phyloP scores from a whole-genome alignment of 2,329 filamentous ascomycete species.

The Aspergillus pseudoterreus region DNA sequence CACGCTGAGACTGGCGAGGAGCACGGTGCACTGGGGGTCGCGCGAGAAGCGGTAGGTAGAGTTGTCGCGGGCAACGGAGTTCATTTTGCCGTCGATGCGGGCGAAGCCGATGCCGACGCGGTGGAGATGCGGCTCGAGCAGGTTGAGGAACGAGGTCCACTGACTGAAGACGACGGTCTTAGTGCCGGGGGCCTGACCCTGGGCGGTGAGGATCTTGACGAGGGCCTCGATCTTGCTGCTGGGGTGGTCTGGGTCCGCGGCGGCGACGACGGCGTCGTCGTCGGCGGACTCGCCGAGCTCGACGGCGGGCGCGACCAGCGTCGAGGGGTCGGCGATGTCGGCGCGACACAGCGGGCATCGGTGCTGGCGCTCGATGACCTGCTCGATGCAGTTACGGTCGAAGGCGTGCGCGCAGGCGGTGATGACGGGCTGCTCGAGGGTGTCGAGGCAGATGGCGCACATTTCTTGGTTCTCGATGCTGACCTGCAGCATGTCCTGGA shows the following conservation, averaged over 20 bases:
- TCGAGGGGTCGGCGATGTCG: conserved; percentile 56
- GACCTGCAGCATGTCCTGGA: conserved; percentile 72
- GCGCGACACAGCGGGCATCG: conserved; percentile 84
- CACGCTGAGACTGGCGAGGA: conserved; percentile 78
- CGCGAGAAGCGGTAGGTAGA: conserved; percentile 65
- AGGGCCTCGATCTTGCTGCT: conserved; percentile 82
- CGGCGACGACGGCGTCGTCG: conserved; percentile 48
- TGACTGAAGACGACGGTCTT: conserved; percentile 82
- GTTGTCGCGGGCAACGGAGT: conserved; percentile 63
- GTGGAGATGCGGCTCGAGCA: conserved; percentile 66
- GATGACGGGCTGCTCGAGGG: conserved; percentile 69
- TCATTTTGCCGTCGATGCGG: conserved; percentile 80
- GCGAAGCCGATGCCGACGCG: conserved; percentile 60
- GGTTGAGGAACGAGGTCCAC: conserved; percentile 74
- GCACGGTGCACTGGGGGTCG: conserved; percentile 65
- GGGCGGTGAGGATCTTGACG: conserved; percentile 69
- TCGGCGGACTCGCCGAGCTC: conserved; percentile 50
- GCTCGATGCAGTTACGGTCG: conserved; percentile 68
- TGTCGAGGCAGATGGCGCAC: conserved; percentile 77
- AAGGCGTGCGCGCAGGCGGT: conserved; percentile 82
- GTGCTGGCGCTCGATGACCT: conserved; percentile 69
- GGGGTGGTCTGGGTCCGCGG: conserved; percentile 60
- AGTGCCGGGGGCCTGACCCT: conserved; percentile 59
- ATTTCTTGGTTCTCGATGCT: conserved; percentile 78
- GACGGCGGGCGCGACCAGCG: conserved; percentile 64